Base-by-base conservation (phyloP, 2,329 filamentous ascomycete genomes). In the Pezicula carpinea region DNA sequence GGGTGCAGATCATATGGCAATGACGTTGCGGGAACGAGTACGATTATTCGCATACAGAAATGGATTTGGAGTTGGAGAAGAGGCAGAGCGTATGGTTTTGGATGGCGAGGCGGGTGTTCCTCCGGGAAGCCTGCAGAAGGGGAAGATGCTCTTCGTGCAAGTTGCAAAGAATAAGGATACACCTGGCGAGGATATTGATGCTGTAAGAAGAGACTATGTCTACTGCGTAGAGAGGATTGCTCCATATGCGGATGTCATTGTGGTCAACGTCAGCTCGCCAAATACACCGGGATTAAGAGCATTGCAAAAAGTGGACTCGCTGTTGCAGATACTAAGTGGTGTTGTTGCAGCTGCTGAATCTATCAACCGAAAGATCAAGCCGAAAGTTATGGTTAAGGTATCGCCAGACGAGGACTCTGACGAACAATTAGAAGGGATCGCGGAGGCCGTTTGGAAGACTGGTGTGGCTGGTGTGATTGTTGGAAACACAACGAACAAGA, bases 91-190 rank as follows among this genome's bases (percentile, higher is more conserved):
- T 36, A 75, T 81, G 11, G 83, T 99, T 1, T 72, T 97, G 32
- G 76, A 93, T 57, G 90, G 89, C 18, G 79, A 83, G 47, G 87
- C 83, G 60, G 80, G 69, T 32, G 89, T 96, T 0, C 89, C 89
- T 1, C 84, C 90, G 0, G 89, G 93, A n/a, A 89, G 87, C 66
- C 71, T 99, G 58, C 70, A 74, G 13, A 72, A 82, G 0, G 92
- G 91, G 13, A 82, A 85, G 48, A 75, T 99, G 51, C 75, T 99
- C 48, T 85, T 89, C 14, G 90, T 99, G 15, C 93, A 99, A 69
- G 82, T 97, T 35, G 91, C 92, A 43, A 99, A 99, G 81, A 97
- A 97, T 72, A 97, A 96, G 74, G 76, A 80, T 39, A 99, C 93
- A 0, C 82, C 89, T 17, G 91, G 95, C 63, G 75, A 76, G 40